Conservation (phyloP, 352 stramenopile genomes). For the Pythium oligandrum region DNA sequence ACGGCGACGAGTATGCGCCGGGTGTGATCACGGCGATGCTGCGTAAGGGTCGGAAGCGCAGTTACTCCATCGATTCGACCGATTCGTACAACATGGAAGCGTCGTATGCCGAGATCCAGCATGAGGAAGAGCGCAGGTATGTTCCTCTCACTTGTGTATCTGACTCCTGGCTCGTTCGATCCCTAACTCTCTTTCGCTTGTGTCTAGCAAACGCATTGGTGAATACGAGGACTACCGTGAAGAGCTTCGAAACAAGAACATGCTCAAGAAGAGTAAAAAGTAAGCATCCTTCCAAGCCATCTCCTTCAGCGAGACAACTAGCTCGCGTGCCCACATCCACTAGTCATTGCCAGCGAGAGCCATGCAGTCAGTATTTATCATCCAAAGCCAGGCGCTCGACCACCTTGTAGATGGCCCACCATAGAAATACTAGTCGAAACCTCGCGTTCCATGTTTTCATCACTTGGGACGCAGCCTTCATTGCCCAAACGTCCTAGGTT, state of each 20-base stretch:
- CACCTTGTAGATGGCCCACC: neutral
- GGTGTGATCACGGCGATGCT: slow-evolving; percentile 81
- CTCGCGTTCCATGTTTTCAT: too few species aligned
- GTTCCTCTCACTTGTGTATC: neutral
- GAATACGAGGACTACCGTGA: slow-evolving; percentile 83
- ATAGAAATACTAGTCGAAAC: too few species aligned
- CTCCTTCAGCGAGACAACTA: too few species aligned
- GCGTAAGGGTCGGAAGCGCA: slow-evolving; percentile 61
- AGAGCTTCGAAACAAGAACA: slow-evolving; percentile 81
- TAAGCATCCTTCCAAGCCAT: slow-evolving; percentile 12
- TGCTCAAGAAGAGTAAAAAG: slow-evolving; percentile 72
- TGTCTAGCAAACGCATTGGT: slow-evolving; percentile 51
- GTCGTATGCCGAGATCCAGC: slow-evolving; percentile 79
- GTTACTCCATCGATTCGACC: slow-evolving; percentile 72
- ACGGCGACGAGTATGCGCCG: slow-evolving; percentile 69
- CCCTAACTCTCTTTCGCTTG: too few species aligned
- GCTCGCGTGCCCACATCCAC: too few species aligned
- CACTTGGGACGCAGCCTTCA: neutral
- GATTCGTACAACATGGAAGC: slow-evolving; percentile 87
- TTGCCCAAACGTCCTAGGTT: neutral
- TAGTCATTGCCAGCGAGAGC: too few species aligned
- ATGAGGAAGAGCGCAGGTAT: slow-evolving; percentile 81
- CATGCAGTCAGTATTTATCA: too few species aligned
- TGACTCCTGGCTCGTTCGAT: too few species aligned
- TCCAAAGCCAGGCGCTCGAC: too few species aligned